phyloP scores from a whole-genome alignment of 1,284 basidiomycete genomes.

The Mycosarcoma mackinlayi region DNA sequence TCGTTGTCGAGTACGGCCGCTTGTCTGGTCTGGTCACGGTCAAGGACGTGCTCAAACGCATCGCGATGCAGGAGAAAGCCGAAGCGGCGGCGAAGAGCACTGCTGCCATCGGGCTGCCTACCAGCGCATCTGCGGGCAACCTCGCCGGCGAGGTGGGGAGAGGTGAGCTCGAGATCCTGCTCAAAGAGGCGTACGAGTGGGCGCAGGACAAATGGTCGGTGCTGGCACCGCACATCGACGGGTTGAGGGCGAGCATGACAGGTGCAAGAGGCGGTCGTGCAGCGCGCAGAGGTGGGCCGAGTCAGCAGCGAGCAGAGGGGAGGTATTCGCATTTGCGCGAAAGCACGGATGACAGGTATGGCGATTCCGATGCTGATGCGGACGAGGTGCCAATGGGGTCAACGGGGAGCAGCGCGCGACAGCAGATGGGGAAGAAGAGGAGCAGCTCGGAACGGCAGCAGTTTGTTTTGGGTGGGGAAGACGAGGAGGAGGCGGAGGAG shows the following conservation, averaged over 20 bases:
- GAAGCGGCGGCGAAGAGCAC: slow-evolving; percentile 24
- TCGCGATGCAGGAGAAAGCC: slow-evolving; percentile 59
- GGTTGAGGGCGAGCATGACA: not conserved
- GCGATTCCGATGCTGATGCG: not conserved
- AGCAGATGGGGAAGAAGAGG: slow-evolving; percentile 7
- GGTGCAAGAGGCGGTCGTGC: not conserved
- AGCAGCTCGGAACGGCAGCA: slow-evolving; percentile 21
- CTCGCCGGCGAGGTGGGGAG: slow-evolving; percentile 15
- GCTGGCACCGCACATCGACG: slow-evolving; percentile 14
- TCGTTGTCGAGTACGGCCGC: slow-evolving; percentile 82
- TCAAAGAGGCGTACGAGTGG: slow-evolving; percentile 53
- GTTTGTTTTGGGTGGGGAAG: slow-evolving; percentile 52
- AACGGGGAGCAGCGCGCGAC: slow-evolving; percentile 3
- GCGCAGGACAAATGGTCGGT: slow-evolving; percentile 14
- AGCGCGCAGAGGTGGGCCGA: not conserved
- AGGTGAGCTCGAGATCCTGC: slow-evolving; percentile 52
- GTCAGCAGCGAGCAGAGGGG: slow-evolving; percentile 1
- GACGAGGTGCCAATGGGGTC: slow-evolving; percentile 1
- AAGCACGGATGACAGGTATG: slow-evolving; percentile 8
- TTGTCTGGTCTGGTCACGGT: slow-evolving; percentile 90
- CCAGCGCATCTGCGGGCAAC: not conserved
- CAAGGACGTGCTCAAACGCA: slow-evolving; percentile 82
- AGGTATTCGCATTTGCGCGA: slow-evolving; percentile 23
- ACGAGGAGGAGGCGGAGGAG: slow-evolving; percentile 11
- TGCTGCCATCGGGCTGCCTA: slow-evolving; percentile 9